phyloP scores from a whole-genome alignment of 164 flowering plant species.

The Chimonanthus salicifolius region DNA sequence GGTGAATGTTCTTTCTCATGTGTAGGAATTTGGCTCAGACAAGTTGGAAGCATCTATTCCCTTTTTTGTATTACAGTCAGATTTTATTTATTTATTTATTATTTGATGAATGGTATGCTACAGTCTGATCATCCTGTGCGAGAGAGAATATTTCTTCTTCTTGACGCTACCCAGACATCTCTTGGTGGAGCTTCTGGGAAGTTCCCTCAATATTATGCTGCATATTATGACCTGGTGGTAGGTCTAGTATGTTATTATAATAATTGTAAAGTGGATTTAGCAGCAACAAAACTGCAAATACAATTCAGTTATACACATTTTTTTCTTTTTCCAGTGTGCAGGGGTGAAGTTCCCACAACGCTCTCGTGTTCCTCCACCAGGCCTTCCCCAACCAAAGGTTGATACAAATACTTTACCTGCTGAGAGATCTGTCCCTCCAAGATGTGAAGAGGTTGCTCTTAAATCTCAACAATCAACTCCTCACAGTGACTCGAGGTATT shows the following conservation, averaged over 20 bases:
- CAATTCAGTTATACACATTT: neutral
- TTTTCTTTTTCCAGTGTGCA: conserved; percentile 47
- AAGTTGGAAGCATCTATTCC: conserved; percentile 1
- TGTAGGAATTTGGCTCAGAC: neutral
- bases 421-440: conserved; percentile 32
- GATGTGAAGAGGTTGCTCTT: conserved; percentile 28
- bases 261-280: neutral
- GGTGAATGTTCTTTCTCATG: conserved; percentile 31
- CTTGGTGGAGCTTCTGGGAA: conserved; percentile 92
- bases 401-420: conserved; percentile 23
- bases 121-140: conserved; percentile 83
- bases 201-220: conserved; percentile 85
- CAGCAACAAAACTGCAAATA: neutral
- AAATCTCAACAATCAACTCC: conserved; percentile 30
- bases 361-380: conserved; percentile 28
- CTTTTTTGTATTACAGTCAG: neutral
- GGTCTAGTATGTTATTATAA: conserved; percentile 21
- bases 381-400: conserved; percentile 19
- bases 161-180: conserved; percentile 95
- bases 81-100: neutral
- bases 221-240: conserved; percentile 94
- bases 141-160: conserved; percentile 85
- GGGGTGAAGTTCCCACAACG: conserved; percentile 80
- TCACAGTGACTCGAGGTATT: conserved; percentile 68
- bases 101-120: neutral